These are phyloP conservation scores for Gentiana macrophylla DNA, from an alignment of 257 asterid genomes.

Conservation along the genomic window DNA sequence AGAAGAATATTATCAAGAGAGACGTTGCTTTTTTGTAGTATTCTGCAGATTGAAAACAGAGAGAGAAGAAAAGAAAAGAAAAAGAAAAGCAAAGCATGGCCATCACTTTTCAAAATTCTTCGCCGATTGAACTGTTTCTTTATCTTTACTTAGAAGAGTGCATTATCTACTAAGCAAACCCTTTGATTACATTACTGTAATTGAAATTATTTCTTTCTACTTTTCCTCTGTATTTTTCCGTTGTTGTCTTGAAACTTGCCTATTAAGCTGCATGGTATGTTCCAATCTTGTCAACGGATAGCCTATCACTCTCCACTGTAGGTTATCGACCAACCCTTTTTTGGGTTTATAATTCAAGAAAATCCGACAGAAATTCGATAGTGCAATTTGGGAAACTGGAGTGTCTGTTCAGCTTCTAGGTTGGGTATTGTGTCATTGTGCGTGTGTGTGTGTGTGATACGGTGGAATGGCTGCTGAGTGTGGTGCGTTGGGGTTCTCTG, in stretches of 20 bases:
- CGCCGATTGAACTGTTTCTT: not conserved
- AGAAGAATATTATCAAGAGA: not conserved
- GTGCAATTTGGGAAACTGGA: constrained; percentile 8
- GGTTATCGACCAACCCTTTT: not conserved
- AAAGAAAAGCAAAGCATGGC: not conserved
- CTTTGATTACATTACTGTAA: not conserved
- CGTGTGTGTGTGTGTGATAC: not conserved
- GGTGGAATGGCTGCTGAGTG: constrained; percentile 40
- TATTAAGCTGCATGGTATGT: not conserved
- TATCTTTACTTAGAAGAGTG: not conserved
- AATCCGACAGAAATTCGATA: not conserved
- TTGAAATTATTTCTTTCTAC: constrained; percentile 3
- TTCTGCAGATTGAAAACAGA: not conserved
- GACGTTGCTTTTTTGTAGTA: constrained; percentile 6
- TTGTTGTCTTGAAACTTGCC: not conserved
- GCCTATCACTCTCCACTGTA: constrained; percentile 1
- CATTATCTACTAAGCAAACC: constrained; percentile 18
- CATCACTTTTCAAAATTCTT: constrained; percentile 2
- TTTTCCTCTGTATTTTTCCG: not conserved
- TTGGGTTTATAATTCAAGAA: not conserved
- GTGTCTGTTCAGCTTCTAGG: constrained; percentile 9
- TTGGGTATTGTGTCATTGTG: constrained; percentile 8
- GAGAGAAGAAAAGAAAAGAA: not conserved
- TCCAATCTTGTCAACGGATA: not conserved
- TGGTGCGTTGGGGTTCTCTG: constrained; percentile 58